Conservation (phyloP, 2,329 filamentous ascomycete genomes). For the Colletotrichum ledebouriae region DNA sequence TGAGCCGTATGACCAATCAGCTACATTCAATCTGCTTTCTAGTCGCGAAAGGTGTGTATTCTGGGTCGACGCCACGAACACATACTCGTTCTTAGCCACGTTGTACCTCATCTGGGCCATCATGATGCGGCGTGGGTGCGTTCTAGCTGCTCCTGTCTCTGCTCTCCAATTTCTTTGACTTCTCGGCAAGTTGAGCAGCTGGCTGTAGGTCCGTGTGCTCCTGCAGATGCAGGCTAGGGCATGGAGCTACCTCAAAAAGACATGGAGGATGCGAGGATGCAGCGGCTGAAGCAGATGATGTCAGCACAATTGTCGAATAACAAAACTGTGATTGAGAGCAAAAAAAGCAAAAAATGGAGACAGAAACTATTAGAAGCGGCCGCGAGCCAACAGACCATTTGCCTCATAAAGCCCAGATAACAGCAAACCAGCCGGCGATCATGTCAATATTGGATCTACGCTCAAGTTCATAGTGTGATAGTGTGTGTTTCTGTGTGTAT, state of each 20-base stretch:
- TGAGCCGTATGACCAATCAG: conserved; percentile 29
- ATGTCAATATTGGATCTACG: conserved; percentile 14
- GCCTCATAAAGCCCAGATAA: conserved; percentile 9
- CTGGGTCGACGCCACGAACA: conserved; percentile 39
- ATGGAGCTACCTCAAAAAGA: conserved; percentile 8
- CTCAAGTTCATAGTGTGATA: not conserved
- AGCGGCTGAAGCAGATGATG: conserved; percentile 37
- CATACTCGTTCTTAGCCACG: conserved; percentile 37
- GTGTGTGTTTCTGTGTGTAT: too few species aligned
- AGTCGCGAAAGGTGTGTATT: conserved; percentile 29
- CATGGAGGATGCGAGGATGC: conserved; percentile 27
- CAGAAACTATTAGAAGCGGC: conserved; percentile 37
- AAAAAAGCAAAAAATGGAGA: conserved; percentile 34
- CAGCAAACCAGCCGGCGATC: conserved; percentile 30
- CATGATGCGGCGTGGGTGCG: conserved; percentile 30
- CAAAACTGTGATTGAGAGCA: conserved; percentile 25
- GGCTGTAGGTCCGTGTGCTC: conserved; percentile 33
- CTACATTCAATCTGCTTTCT: conserved; percentile 31
- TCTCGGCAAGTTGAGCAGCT: conserved; percentile 17
- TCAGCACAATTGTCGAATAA: conserved; percentile 36
- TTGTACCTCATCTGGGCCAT: conserved; percentile 36
- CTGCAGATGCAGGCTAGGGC: conserved; percentile 17
- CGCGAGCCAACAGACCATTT: conserved; percentile 19
- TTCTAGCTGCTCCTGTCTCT: conserved; percentile 40
- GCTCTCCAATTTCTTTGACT: conserved; percentile 36